Evolutionary conservation across 345 rosid genomes (phyloP), one percentile per base, ranked within the genome.

Genomic region (Salix suchowensis): DNA sequence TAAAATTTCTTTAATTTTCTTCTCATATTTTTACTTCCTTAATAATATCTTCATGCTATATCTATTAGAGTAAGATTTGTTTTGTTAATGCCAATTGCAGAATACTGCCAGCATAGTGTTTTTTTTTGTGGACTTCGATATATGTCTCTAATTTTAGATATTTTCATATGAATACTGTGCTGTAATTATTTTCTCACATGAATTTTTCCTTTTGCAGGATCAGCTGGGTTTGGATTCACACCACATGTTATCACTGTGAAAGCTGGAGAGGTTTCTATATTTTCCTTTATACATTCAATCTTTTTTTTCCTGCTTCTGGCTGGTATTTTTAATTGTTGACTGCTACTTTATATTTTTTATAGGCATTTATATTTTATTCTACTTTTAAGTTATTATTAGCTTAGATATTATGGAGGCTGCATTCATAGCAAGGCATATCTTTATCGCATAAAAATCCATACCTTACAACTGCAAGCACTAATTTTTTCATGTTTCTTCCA

Each of bases 221-320:
- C 86, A 30, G 73, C 80, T 12, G 88, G 90, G 67, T 32, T 82
- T 78, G 90, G 90, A 48, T 88, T 90, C 76, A 84, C 84, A 0
- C 94, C 94, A 14, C 89, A 90, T 74, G 79, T 90, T 72, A 88
- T 90, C 79, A 85, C 82, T 65, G 94, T 90, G 62, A 88, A 88
- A 78, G 84, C 88, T 23, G 94, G 94, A 85, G 94, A 90, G 94
- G 94, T 90, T 83, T 77, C 65, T 74, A 61, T 26, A 44, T 82
- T 79, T 62, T 76, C 69, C 71, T 76, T 79, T 55, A 23, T 24
- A 28, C 55, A 60, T 36, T 16, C 18, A n/a, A 4, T 21, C 28
- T 60, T 14, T 68, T 30, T 68, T 68, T 58, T 66, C 37, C 36
- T 46, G 67, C 42, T 66, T 50, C 19, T 26, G 36, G 66, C 52